These are phyloP conservation scores for Vinca major DNA, from an alignment of 305 asterid species.

Conservation along the genomic window DNA sequence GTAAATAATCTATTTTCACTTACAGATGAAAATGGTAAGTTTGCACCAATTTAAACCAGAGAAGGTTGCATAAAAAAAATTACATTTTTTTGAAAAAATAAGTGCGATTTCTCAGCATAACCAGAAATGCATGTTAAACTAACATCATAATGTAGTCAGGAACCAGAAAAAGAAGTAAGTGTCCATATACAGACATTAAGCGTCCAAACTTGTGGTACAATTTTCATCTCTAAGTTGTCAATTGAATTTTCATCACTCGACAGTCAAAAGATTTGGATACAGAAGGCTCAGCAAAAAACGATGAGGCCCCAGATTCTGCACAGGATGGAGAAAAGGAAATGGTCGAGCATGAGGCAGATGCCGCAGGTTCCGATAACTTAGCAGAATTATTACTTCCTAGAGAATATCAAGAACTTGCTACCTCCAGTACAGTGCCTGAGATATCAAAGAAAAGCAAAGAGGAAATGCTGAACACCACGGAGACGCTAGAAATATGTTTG, in stretches of 20 bases:
- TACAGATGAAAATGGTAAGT: neutral
- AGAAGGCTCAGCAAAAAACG: slow-evolving; percentile 4
- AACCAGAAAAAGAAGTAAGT: neutral
- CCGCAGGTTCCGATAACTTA: neutral
- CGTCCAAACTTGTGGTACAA: neutral
- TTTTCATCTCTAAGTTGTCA: neutral
- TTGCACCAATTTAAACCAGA: neutral
- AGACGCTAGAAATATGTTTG: neutral
- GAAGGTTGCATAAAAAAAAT: neutral
- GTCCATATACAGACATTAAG: neutral
- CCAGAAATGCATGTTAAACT: neutral
- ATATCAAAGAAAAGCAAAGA: neutral
- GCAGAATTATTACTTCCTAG: neutral
- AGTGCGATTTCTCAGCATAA: neutral
- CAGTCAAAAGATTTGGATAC: slow-evolving; percentile 5
- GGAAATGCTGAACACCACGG: neutral
- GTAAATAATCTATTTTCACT: slow-evolving; percentile 10
- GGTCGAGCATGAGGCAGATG: neutral
- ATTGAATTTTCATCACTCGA: neutral
- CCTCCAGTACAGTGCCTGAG: neutral
- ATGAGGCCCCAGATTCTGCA: neutral
- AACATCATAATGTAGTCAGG: neutral
- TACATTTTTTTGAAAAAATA: neutral
- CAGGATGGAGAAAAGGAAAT: neutral
- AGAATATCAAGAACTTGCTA: neutral